phyloP scores from a whole-genome alignment of 2,329 filamentous ascomycete species.

The Penicillium fuscoglaucum region DNA sequence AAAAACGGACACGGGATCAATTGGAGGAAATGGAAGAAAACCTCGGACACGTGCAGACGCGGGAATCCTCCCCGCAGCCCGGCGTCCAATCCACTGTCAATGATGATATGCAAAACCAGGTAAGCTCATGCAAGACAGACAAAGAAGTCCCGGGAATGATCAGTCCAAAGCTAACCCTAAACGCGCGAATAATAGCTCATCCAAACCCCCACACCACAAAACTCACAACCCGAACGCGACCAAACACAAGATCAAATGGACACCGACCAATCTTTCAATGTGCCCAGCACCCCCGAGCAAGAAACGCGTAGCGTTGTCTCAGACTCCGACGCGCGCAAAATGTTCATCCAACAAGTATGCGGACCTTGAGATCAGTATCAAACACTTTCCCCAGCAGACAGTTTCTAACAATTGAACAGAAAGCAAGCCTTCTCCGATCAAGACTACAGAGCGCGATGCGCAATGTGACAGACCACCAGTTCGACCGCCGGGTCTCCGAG shows the following conservation, averaged over 20 bases:
- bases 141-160: background rate
- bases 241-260: constrained; percentile 17
- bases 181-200: constrained; percentile 13
- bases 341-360: constrained; percentile 45
- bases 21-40: constrained; percentile 33
- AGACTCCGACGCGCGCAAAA: constrained; percentile 39
- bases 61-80: constrained; percentile 13
- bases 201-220: constrained; percentile 21
- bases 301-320: constrained; percentile 29
- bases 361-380: constrained; percentile 9
- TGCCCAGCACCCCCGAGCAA: constrained; percentile 10
- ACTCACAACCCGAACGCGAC: constrained; percentile 21
- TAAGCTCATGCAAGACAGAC: constrained; percentile 13
- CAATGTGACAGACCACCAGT: constrained; percentile 38
- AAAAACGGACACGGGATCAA: constrained; percentile 45
- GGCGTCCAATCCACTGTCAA: constrained; percentile 17
- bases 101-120: constrained; percentile 19
- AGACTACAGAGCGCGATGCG: constrained; percentile 45
- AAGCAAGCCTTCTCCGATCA: constrained; percentile 42
- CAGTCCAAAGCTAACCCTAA: constrained; percentile 1
- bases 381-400: background rate
- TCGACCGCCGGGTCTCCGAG: constrained; percentile 44
- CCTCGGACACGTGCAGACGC: constrained; percentile 22
- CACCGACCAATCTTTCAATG: constrained; percentile 10
- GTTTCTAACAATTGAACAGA: constrained; percentile 31